Conservation (phyloP, 345 rosid genomes). For the Laguncularia racemosa region DNA sequence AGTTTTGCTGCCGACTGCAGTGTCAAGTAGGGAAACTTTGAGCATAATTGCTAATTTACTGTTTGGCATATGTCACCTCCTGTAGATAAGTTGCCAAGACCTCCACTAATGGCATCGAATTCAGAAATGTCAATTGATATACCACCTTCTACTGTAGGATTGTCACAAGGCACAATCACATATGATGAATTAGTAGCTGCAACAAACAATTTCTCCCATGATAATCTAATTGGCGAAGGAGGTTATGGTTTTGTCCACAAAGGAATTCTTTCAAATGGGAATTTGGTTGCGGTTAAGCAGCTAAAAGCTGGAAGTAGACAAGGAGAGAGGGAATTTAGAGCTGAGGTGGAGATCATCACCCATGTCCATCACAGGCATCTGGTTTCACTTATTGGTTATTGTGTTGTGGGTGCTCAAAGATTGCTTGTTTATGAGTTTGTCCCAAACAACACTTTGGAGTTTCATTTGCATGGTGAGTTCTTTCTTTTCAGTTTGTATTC, state of each 20-base stretch:
- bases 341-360: conserved; percentile 56
- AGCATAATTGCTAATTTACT: neutral
- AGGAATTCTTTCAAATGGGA: conserved; percentile 54
- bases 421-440: conserved; percentile 79
- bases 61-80: conserved; percentile 31
- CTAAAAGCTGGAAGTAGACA: conserved; percentile 65
- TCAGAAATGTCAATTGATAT: conserved; percentile 1
- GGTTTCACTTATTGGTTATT: conserved; percentile 64
- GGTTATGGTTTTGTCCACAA: conserved; percentile 74
- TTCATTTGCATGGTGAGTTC: conserved; percentile 63
- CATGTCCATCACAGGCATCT: conserved; percentile 67
- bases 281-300: conserved; percentile 59
- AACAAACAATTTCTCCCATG: conserved; percentile 37
- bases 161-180: conserved; percentile 36
- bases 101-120: conserved; percentile 13
- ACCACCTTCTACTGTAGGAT: conserved; percentile 20
- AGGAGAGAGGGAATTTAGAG: conserved; percentile 62
- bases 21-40: neutral
- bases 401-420: conserved; percentile 45
- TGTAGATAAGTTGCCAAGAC: conserved; percentile 24
- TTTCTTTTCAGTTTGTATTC: neutral
- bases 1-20: too few relatives aligned
- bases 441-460: conserved; percentile 52
- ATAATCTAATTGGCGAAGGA: conserved; percentile 63
- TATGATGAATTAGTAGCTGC: conserved; percentile 54